A percentile compares a stretch with the other conserved stretches of the same genome.
phyloP scores from a whole-genome alignment of 352 stramenopile genomes.

The Phytophthora capsici region DNA sequence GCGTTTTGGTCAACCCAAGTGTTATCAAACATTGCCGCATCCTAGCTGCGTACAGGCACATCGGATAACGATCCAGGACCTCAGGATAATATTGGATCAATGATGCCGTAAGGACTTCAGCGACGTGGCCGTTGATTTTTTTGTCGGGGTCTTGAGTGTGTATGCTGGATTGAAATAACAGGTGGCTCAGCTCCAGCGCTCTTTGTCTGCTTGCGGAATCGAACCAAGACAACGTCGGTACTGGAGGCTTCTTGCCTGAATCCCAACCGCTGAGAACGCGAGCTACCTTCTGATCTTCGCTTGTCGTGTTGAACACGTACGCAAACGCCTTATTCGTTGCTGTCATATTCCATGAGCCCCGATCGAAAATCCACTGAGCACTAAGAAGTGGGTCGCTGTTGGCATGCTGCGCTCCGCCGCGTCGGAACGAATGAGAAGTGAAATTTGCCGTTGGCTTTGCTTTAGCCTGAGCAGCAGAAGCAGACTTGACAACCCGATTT shows the following conservation, averaged over 20 bases:
- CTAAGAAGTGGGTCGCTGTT: neutral
- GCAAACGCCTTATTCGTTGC: constrained; percentile 9
- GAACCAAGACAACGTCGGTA: constrained; percentile 1
- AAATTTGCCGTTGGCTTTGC: constrained; percentile 1
- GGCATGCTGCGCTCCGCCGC: neutral
- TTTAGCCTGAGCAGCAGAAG: neutral
- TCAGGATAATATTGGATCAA: constrained; percentile 1
- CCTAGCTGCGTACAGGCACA: constrained; percentile 9
- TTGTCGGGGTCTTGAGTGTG: constrained; percentile 7
- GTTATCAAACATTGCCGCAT: neutral
- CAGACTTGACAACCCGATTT: neutral
- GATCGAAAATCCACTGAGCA: constrained; percentile 9
- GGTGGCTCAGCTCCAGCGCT: neutral
- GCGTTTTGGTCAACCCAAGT: constrained; percentile 1
- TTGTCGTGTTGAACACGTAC: constrained; percentile 7
- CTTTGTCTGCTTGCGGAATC: neutral
- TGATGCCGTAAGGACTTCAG: neutral
- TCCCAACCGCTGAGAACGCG: neutral
- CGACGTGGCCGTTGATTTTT: neutral
- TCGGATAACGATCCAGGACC: neutral
- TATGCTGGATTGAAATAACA: constrained; percentile 10
- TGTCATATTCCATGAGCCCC: constrained; percentile 6
- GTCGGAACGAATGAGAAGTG: neutral
- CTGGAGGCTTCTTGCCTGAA: neutral
- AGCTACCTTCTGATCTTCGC: constrained; percentile 5